Evolutionary conservation across 306 rosid genomes (phyloP).

Genomic region (Fragaria ananassa): DNA sequence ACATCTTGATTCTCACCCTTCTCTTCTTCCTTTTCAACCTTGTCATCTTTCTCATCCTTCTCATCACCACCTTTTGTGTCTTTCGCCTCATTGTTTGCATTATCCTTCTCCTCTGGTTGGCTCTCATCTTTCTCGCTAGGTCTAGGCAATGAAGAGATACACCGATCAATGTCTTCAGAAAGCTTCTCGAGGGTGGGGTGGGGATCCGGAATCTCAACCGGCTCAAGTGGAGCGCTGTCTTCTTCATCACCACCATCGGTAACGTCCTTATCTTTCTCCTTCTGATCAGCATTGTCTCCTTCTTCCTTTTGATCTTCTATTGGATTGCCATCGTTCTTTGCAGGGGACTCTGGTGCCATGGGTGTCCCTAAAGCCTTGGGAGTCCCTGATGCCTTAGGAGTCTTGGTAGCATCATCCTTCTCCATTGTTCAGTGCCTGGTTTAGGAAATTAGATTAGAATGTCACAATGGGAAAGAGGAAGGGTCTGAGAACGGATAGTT

Average conservation of each 20-base stretch:
- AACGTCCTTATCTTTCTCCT: not conserved
- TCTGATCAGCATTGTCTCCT: not conserved
- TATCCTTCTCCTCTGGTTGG: not conserved
- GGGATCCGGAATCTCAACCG: conserved; percentile 19
- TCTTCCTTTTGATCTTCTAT: not conserved
- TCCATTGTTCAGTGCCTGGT: conserved; percentile 30
- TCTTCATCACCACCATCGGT: not conserved
- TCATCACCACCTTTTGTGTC: not conserved
- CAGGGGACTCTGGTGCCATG: not conserved
- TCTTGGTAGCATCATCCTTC: conserved; percentile 22
- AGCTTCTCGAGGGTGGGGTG: conserved; percentile 26
- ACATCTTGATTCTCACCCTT: not conserved
- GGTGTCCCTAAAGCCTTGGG: not conserved
- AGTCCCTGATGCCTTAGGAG: not conserved
- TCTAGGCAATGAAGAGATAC: conserved; percentile 14
- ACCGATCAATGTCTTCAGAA: conserved; percentile 39
- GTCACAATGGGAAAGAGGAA: not conserved
- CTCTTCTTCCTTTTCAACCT: not conserved
- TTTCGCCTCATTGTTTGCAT: not conserved
- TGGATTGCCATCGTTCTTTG: not conserved
- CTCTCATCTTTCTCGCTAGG: not conserved
- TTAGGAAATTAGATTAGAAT: not conserved
- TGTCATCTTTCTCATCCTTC: not conserved
- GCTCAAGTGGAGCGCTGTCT: not conserved
- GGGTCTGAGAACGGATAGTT: conserved; percentile 33